Conservation (phyloP, 192 early-diverging fungal genomes). For the Mortierella hygrophila region DNA sequence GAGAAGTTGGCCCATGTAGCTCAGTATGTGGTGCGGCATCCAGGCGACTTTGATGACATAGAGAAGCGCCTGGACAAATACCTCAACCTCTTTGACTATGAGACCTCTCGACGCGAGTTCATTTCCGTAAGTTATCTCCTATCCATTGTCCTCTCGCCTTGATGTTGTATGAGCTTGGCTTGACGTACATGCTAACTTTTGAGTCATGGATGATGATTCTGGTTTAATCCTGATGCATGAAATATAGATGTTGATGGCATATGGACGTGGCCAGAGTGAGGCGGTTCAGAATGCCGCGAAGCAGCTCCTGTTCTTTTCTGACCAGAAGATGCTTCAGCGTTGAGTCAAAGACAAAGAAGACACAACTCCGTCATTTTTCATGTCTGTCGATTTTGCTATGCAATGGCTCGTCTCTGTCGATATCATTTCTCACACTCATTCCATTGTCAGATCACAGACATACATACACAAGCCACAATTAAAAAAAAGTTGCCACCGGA, state of each 20-base stretch:
- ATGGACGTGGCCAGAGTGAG: background rate
- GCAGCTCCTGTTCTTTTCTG: conserved; percentile 36
- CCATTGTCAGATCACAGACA: background rate
- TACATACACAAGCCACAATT: background rate
- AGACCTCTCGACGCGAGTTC: conserved; percentile 49
- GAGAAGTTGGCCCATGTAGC: conserved; percentile 33
- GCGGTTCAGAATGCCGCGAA: conserved; percentile 3
- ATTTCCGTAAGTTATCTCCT: conserved; percentile 36
- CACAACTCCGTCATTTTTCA: background rate
- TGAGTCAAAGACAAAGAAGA: background rate
- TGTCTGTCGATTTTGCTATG: no score
- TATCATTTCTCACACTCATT: no score
- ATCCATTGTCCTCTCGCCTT: background rate
- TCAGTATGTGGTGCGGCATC: conserved; percentile 32
- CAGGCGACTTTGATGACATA: conserved; percentile 22
- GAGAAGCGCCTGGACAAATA: conserved; percentile 44
- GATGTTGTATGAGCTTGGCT: background rate
- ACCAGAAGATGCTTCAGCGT: conserved; percentile 19
- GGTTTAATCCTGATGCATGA: background rate
- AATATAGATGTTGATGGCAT: conserved; percentile 25
- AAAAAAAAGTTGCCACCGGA: background rate
- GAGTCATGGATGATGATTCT: background rate
- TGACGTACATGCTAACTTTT: background rate
- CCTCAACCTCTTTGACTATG: conserved; percentile 58
- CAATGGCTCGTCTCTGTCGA: no score